phyloP scores from a whole-genome alignment of 2,329 filamentous ascomycete genomes.

The Clonostachys byssicola region DNA sequence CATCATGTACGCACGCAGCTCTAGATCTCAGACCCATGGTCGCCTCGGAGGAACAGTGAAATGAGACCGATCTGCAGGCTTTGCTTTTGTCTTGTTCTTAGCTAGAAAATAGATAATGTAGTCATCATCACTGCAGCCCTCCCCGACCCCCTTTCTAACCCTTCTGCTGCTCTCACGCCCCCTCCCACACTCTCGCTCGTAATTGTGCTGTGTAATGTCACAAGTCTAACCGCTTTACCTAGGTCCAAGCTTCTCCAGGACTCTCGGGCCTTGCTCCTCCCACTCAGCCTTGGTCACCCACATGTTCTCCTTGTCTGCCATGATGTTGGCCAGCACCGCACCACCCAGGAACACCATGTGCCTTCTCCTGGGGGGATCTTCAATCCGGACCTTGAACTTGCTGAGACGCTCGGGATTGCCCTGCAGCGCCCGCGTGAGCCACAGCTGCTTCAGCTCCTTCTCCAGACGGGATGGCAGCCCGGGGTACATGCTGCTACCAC shows the following conservation, averaged over 20 bases:
- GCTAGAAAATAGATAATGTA: too few species aligned
- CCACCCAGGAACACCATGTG: conserved; percentile 99
- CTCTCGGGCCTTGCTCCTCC: conserved; percentile 83
- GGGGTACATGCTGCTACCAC: conserved; percentile 98
- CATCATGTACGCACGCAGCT: too few species aligned
- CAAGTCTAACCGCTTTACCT: conserved; percentile 46
- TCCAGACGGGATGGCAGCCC: conserved; percentile 90
- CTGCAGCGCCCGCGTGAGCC: conserved; percentile 86
- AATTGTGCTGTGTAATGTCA: too few species aligned
- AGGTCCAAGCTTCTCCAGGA: conserved; percentile 88
- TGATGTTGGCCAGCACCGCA: conserved; percentile 95
- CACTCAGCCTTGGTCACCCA: conserved; percentile 98
- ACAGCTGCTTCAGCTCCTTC: conserved; percentile 98
- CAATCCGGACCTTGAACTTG: conserved; percentile 99
- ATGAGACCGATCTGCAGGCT: too few species aligned
- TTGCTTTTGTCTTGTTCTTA: too few species aligned
- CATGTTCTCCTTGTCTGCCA: conserved; percentile 98
- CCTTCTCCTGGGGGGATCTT: conserved; percentile 89
- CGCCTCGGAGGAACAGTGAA: too few species aligned
- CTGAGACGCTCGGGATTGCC: conserved; percentile 90
- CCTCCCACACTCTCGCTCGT: too few species aligned
- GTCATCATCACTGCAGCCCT: too few species aligned
- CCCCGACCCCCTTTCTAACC: too few species aligned
- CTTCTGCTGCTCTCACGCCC: too few species aligned
- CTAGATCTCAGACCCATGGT: too few species aligned